A percentile compares a stretch with the other conserved stretches of the same genome.
These are phyloP conservation scores for Coniochaeta sp. DNA, from an alignment of 2,329 filamentous ascomycete genomes.

Conservation along the genomic window DNA sequence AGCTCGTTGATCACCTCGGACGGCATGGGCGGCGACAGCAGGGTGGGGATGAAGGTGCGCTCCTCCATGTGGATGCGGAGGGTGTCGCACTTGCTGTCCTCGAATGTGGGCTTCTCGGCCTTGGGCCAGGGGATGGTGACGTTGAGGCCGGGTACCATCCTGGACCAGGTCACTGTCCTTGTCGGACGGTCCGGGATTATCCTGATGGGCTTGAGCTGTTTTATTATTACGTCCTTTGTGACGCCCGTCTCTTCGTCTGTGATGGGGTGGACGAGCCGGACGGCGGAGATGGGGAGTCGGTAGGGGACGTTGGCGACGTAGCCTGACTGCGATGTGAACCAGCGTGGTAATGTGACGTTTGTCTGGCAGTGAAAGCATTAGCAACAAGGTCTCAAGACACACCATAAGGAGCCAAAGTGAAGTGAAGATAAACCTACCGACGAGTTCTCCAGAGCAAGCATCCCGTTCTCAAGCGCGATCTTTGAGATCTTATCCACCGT, in stretches of 20 bases:
- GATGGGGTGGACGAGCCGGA: constrained; percentile 78
- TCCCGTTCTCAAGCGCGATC: constrained; percentile 47
- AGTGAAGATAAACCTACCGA: too few relatives aligned
- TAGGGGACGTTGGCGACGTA: constrained; percentile 41
- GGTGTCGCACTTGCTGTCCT: constrained; percentile 63
- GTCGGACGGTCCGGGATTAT: constrained; percentile 43
- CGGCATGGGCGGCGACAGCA: constrained; percentile 75
- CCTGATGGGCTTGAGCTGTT: constrained; percentile 53
- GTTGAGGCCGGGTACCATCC: constrained; percentile 64
- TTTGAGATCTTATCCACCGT: constrained; percentile 68
- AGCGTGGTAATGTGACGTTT: constrained; percentile 28
- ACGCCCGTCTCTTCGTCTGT: constrained; percentile 56
- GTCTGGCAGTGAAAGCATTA: too few relatives aligned
- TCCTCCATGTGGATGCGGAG: constrained; percentile 68
- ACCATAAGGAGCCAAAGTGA: too few relatives aligned
- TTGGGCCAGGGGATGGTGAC: constrained; percentile 72
- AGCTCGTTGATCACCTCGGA: constrained; percentile 75
- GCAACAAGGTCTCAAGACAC: too few relatives aligned
- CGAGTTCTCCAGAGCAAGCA: constrained; percentile 55
- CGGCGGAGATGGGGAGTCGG: constrained; percentile 59
- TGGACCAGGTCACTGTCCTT: constrained; percentile 41
- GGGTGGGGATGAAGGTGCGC: constrained; percentile 68
- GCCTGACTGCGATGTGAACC: constrained; percentile 30
- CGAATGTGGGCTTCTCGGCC: constrained; percentile 37
- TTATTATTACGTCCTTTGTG: constrained; percentile 69